Evolutionary conservation across 2,329 filamentous ascomycete genomes (phyloP).

Genomic region (Fusarium oligoseptatum): DNA sequence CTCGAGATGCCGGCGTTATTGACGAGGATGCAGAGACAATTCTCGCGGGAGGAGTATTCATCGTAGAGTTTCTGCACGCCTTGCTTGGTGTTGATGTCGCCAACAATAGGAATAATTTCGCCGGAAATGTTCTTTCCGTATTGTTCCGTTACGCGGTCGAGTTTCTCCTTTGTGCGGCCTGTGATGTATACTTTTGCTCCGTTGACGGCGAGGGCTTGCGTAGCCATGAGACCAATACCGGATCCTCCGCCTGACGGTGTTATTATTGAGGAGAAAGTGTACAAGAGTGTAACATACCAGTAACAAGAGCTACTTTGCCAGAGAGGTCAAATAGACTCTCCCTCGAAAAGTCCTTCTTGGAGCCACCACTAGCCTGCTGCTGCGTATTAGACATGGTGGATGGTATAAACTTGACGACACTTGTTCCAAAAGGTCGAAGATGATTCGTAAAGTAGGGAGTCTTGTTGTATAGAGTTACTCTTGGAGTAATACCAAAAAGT

Average conservation of each 20-base stretch:
- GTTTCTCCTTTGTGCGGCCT: conserved; percentile 73
- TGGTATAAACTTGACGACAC: neutral
- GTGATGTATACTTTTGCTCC: conserved; percentile 79
- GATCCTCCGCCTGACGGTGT: conserved; percentile 62
- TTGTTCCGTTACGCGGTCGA: conserved; percentile 70
- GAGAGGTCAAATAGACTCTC: conserved; percentile 58
- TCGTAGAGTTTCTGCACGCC: conserved; percentile 69
- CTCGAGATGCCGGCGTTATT: conserved; percentile 78
- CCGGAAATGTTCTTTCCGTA: conserved; percentile 67
- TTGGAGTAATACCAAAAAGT: neutral
- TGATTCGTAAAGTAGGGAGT: neutral
- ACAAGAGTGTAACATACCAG: conserved; percentile 48
- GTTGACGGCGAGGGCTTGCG: conserved; percentile 75
- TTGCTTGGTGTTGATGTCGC: conserved; percentile 73
- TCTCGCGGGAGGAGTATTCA: conserved; percentile 67
- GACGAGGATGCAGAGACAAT: conserved; percentile 73
- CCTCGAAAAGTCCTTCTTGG: conserved; percentile 50
- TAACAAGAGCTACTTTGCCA: conserved; percentile 60
- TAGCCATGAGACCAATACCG: conserved; percentile 78
- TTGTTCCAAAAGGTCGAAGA: conserved; percentile 17
- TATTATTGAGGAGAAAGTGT: too few species aligned
- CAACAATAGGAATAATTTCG: conserved; percentile 70
- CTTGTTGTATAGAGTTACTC: neutral
- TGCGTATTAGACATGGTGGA: conserved; percentile 34
- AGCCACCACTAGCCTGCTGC: conserved; percentile 35